Evolutionary conservation across 139 green algal species (phyloP).

Genomic region (Nannochloris sp.): DNA sequence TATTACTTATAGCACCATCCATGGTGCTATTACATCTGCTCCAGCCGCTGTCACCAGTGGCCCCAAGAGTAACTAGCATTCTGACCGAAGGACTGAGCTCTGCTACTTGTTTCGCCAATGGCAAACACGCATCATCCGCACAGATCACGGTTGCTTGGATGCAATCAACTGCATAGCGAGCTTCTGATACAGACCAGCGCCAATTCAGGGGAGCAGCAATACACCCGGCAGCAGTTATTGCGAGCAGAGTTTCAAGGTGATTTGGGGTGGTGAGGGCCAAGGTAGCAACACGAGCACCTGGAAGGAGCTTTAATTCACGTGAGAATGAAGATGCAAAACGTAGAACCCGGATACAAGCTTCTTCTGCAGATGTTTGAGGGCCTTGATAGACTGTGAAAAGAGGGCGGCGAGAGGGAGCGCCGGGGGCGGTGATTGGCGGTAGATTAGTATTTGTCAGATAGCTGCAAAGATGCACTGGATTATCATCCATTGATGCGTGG

Average conservation of each 20-base stretch:
- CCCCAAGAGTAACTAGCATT: not conserved
- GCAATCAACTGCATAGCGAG: not conserved
- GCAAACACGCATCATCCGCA: conserved; percentile 9
- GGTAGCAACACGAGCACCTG: conserved; percentile 38
- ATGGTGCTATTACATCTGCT: no score
- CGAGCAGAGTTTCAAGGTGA: conserved; percentile 49
- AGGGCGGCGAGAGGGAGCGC: not conserved
- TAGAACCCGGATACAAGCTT: not conserved
- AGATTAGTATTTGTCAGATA: not conserved
- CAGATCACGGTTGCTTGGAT: conserved; percentile 1
- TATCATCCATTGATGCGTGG: not conserved
- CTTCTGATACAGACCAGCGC: conserved; percentile 25
- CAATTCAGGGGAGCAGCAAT: conserved; percentile 65
- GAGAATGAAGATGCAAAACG: not conserved
- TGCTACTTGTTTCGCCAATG: not conserved
- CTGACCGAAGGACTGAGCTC: not conserved
- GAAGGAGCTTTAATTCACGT: not conserved
- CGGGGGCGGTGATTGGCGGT: not conserved
- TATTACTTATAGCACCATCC: no score
- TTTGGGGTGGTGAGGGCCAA: conserved; percentile 26
- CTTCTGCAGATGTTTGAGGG: not conserved
- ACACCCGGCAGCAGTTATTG: conserved; percentile 39
- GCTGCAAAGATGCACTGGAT: not conserved
- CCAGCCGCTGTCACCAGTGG: not conserved
- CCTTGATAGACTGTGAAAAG: not conserved